Base-by-base conservation (phyloP, 2,329 filamentous ascomycete genomes). In the Botryotinia narcissicola region DNA sequence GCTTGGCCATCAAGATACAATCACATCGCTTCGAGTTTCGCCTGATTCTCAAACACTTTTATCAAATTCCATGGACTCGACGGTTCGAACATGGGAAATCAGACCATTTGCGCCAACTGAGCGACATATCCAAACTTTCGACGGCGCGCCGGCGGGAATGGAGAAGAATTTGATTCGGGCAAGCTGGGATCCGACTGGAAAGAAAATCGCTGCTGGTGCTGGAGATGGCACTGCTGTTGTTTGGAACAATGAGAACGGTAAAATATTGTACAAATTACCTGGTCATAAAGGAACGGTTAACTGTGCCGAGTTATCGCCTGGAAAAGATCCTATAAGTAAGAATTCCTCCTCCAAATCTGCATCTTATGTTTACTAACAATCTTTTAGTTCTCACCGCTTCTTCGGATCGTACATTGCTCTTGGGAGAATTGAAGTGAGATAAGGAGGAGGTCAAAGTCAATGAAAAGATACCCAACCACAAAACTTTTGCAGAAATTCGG, bases 261-360 rank as follows among this genome's bases (percentile, higher is more conserved):
- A 97, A 84, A 86, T 99, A 78, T 83, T 97, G 76, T 97, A 98
- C 84, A 98, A 98, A 84, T 86, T 99, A 70, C 96, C 96, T 1
- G 96, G 96, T 0, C 96, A 99, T 82, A 96, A 94, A 83, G 96
- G 95, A 48, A 93, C 93, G 0, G 96, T 98, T 70, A 99, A 98
- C 81, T 94, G 95, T 81, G 95, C 95, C 72, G 92, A 97, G 78
- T 97, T 99, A 81, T 92, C 93, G 67, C 94, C 95, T 7, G 88
- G 89, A 57, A 89, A 92, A 75, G 94, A 98, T 78, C 94, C 94
- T 32, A 92, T 98, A 75, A 88, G 95, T 97, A 87, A 90, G 93
- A 90, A 51, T 75, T 46, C 46, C 42, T 22, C 63, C 46, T 37
- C 46, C 20, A 62, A 67, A 62, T 29, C 72, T 54, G 32, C 8